Evolutionary conservation across 495 filamentous ascomycete genomes (phyloP), one percentile per base, ranked within the genome.

Genomic region (Penicillium coprophilum): DNA sequence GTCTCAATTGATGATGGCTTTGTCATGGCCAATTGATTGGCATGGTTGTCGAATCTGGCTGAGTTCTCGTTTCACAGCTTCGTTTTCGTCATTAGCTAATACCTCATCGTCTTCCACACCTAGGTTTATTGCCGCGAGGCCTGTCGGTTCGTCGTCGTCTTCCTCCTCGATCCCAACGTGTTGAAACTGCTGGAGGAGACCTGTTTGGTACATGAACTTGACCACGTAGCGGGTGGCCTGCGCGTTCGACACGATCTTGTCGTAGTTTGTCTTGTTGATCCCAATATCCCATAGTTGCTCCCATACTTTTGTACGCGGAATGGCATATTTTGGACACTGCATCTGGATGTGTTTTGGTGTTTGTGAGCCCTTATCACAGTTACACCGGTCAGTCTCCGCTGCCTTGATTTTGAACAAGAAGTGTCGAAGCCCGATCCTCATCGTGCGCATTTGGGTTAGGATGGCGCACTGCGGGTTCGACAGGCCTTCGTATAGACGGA

Each of bases 201-300:
- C 43, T 27, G 21, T 46, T 6, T 12, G 43, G 43, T 46, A 23
- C 43, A 46, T 27, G 23, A 46, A 46, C 12, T 46, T 46, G 43
- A 15, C 43, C 43, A 46, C 43, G 43, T 46, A 46, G 43, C 43
- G 43, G 43, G 43, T 27, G 43, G 43, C 41, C 41, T 45, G 41
- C 41, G 41, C 20, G 20, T 45, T 13, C 2, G 19, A 10, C 4
- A 45, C 9, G 19, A 45, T 21, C 13, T 44, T 20, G 20, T 44
- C 40, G n/a, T 44, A 44, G 6, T 44, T 19, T 17, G 31, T 46
- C n/a, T 24, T 5, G 8, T 10, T 10, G n/a, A n/a, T n/a, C n/a
- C n/a, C n/a, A n/a, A n/a, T n/a, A n/a, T n/a, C n/a, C n/a, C n/a
- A n/a, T n/a, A n/a, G n/a, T 24, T 24, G 23, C 23, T 24, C 23